These are phyloP conservation scores for Forsythia viridissima DNA, from an alignment of 257 asterid species.

Conservation along the genomic window DNA sequence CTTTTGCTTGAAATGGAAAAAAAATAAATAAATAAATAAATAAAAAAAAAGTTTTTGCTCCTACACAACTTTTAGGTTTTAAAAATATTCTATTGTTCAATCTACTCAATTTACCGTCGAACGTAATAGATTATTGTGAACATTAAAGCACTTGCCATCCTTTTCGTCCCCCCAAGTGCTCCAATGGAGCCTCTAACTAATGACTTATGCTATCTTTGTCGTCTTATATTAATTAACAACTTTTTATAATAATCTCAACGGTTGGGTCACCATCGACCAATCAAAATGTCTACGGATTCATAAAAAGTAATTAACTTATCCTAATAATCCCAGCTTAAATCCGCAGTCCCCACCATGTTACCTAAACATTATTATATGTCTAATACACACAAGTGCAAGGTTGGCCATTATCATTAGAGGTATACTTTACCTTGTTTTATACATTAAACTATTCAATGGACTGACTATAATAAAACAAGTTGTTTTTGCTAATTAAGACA, in stretches of 20 bases:
- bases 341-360: constrained; percentile 50
- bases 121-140: constrained; percentile 6
- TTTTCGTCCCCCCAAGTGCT: constrained; percentile 15
- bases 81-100: no score
- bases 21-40: no score
- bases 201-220: constrained; percentile 35
- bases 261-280: constrained; percentile 42
- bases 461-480: neutral
- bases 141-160: constrained; percentile 17
- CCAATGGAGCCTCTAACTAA: neutral
- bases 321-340: constrained; percentile 41
- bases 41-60: no score
- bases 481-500: neutral
- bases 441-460: neutral
- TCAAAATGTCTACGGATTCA: constrained; percentile 42
- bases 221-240: constrained; percentile 24
- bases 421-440: neutral
- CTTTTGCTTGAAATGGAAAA: no score
- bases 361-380: constrained; percentile 21
- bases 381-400: neutral
- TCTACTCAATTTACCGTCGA: no score
- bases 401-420: neutral
- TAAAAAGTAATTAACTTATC: constrained; percentile 35
- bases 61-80: no score
- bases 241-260: constrained; percentile 44